Evolutionary conservation across 176 grass and related monocot genomes (phyloP), one percentile per base, ranked within the genome.

Genomic region (Carex scoparia): DNA sequence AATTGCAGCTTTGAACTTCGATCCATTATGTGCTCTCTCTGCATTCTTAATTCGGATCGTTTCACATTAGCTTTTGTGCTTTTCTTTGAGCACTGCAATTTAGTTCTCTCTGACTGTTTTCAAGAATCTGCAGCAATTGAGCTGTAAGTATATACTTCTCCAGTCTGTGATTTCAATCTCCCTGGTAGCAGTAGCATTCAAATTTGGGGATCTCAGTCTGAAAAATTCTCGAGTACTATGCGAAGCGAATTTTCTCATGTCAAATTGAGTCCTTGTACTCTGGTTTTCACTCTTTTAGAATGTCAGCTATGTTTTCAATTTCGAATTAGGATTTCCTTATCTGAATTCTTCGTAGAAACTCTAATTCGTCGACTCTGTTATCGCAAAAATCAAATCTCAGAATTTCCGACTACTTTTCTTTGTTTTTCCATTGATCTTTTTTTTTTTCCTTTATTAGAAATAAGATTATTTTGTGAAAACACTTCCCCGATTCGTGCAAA

Each of bases 121-220:
- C 16, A 16, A 18, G 62, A 31, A 31, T 69, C 33, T 71, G 16
- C 13, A 10, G 5, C 37, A 44, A 19, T 71, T 44, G 16, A 71
- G 7, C 38, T 14, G 10, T 14, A 14, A 4, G 57, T 35, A 44
- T 42, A 71, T 7, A 71, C 16, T 16, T 69, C 13, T 15, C 5
- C 33, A 38, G 30, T 15, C 65, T 7, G 5, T 0, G 2, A 71
- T 71, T 42, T 70, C 16, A 0, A 71, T 46, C 35, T 46, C 38
- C 7, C 37, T 44, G 18, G 68, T 46, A 71, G 10, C 15, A 71
- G 68, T 46, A 71, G 10, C 15, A 71, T 42, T 44, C 37, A 10
- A 46, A 46, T 75, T 75, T 76, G 71, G 71, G 71, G 19, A 75
- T 75, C 71, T 51, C n/a, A 75, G 51, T 75, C n/a, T 75, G 44